Percentiles rank a stretch among this genome's conserved stretches.
phyloP scores from a whole-genome alignment of 768 basidiomycete species.

The Chalciporus pseudorubinellus region DNA sequence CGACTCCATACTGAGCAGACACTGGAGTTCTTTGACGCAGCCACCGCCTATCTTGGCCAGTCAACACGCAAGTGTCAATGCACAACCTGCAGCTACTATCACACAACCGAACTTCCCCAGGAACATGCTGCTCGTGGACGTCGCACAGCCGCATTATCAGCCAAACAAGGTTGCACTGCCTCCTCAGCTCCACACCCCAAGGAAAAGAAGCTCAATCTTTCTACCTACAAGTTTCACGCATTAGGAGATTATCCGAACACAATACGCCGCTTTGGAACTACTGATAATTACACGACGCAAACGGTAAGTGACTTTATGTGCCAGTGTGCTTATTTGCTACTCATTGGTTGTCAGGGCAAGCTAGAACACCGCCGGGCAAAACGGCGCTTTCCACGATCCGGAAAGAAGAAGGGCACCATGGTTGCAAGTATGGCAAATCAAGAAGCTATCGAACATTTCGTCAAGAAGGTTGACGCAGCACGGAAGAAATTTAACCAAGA shows the following conservation, averaged over 20 bases:
- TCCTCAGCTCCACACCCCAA: no score
- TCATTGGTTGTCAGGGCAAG: slow-evolving; percentile 24
- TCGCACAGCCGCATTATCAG: neutral
- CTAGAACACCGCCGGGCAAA: slow-evolving; percentile 38
- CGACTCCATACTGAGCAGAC: slow-evolving; percentile 29
- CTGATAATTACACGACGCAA: slow-evolving; percentile 38
- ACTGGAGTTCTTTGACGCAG: no score
- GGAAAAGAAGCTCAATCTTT: slow-evolving; percentile 13
- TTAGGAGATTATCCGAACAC: slow-evolving; percentile 11
- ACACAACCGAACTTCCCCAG: no score
- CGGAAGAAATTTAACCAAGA: neutral
- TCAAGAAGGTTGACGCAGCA: slow-evolving; percentile 15
- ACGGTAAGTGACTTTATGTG: slow-evolving; percentile 20
- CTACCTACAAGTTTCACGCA: slow-evolving; percentile 16
- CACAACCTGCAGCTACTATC: slow-evolving; percentile 16
- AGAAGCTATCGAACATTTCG: slow-evolving; percentile 15
- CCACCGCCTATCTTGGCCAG: slow-evolving; percentile 17
- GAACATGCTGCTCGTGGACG: slow-evolving; percentile 11
- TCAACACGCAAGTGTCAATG: slow-evolving; percentile 19
- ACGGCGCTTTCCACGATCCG: slow-evolving; percentile 33
- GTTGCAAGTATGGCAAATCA: slow-evolving; percentile 30
- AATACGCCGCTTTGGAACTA: slow-evolving; percentile 28
- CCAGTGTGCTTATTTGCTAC: no score
- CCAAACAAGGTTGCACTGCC: no score
- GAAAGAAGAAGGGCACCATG: slow-evolving; percentile 29